phyloP scores from a whole-genome alignment of 805 yeast genomes.

The Monosporozyma solicola region DNA sequence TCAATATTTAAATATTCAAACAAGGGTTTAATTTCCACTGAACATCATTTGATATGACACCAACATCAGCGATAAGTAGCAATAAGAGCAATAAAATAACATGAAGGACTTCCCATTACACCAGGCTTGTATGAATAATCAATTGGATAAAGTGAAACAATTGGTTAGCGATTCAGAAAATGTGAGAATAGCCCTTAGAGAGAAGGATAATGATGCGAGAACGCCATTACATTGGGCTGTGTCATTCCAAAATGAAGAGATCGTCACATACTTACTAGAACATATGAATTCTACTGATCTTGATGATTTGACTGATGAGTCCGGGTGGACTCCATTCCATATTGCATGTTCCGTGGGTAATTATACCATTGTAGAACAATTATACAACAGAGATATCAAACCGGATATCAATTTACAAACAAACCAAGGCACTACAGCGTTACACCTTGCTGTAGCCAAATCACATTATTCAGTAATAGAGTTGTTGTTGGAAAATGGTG shows the following conservation, averaged over 20 bases:
- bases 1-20: neutral
- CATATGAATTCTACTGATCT: slow-evolving; percentile 40
- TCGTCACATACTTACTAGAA: slow-evolving; percentile 37
- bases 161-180: slow-evolving; percentile 44
- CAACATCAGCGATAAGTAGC: neutral
- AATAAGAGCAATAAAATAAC: neutral
- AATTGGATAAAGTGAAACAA: slow-evolving; percentile 42
- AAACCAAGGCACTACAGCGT: slow-evolving; percentile 58
- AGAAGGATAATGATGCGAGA: slow-evolving; percentile 63
- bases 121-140: slow-evolving; percentile 59
- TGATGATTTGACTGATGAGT: slow-evolving; percentile 58
- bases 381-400: slow-evolving; percentile 41
- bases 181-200: slow-evolving; percentile 27
- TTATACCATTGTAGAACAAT: slow-evolving; percentile 38
- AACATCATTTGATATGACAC: neutral
- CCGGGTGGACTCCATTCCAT: slow-evolving; percentile 88
- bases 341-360: slow-evolving; percentile 73
- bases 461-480: slow-evolving; percentile 46
- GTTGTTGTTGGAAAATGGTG: slow-evolving; percentile 47
- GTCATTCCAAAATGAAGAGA: slow-evolving; percentile 46
- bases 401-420: slow-evolving; percentile 60
- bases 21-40: neutral
- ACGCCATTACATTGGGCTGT: slow-evolving; percentile 88
- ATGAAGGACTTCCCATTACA: slow-evolving; percentile 33
- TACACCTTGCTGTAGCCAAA: slow-evolving; percentile 73